Evolutionary conservation across 164 flowering plant species (phyloP), one percentile per base, ranked within the genome.

Genomic region (Aristolochia californica): DNA sequence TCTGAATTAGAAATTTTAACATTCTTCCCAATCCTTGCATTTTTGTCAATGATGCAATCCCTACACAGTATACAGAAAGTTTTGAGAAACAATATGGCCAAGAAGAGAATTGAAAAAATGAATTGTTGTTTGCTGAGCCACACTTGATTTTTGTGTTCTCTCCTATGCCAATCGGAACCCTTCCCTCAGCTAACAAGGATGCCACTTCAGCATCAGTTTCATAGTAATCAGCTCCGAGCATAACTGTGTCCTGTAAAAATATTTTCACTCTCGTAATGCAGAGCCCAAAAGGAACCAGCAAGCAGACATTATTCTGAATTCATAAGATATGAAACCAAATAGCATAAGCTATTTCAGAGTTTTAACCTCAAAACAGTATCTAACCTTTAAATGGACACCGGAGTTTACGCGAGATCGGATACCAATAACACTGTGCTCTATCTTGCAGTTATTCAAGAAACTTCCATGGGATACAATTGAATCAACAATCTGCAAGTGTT

Each of bases 171-270:
- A 80, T 62, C 1, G 99, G 99, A 64, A 87, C 97, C 70, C 70
- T 75, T 66, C 95, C 99, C 59, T 89, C 91, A 10, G 99, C 85
- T 24, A 83, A 57, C 56, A 80, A 66, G 45, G 83, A 69, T 61
- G 85, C 76, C 25, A 68, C 55, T 75, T 93, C 97, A 18, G 63
- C 74, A 10, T 80, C 87, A 14, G 96, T 89, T 76, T 89, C 93
- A 60, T 89, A 87, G 66, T 62, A 84, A 71, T 87, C 96, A 48
- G 96, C 99, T 8, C 99, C 97, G 50, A 93, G 91, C 99, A 93
- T 93, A 64, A 94, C 91, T 13, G 88, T 85, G 57, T 94, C 99
- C 97, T 87, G 85, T 74, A 73, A 27, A 49, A 15, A 51, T 34
- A 2, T 34, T 34, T 54, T 5, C 22, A 24, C 60, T 22, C 56